Percentiles rank a stretch among this genome's conserved stretches.
phyloP scores from a whole-genome alignment of 2,329 filamentous ascomycete genomes.

The Aspergillus fumigatiaffinis region DNA sequence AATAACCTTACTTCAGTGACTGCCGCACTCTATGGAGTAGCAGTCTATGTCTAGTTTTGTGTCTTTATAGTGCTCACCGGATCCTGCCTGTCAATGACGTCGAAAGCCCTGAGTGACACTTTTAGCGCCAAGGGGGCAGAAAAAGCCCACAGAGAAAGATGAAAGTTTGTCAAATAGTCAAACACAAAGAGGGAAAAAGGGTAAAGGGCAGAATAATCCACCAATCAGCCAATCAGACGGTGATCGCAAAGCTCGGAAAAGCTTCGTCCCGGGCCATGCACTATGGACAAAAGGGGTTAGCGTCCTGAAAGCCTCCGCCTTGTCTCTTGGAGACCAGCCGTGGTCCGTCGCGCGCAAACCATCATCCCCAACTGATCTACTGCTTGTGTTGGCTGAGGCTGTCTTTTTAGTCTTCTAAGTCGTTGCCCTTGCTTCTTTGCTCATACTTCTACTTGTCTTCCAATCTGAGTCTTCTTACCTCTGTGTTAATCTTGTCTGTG shows the following conservation, averaged over 20 bases:
- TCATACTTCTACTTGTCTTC: not conserved
- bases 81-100: slow-evolving; percentile 29
- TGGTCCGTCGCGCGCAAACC: slow-evolving; percentile 39
- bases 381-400: slow-evolving; percentile 13
- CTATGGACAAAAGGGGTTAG: slow-evolving; percentile 22
- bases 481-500: not conserved
- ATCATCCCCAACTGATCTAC: slow-evolving; percentile 20
- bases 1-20: not conserved
- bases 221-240: not conserved
- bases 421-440: not conserved
- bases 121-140: not conserved
- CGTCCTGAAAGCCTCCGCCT: slow-evolving; percentile 29
- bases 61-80: not conserved
- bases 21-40: not conserved
- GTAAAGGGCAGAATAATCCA: not conserved
- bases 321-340: slow-evolving; percentile 30
- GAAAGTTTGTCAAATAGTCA: not conserved
- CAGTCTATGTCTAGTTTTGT: no score
- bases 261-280: slow-evolving; percentile 16
- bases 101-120: slow-evolving; percentile 7
- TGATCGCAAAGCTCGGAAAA: slow-evolving; percentile 21
- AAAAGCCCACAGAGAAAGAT: not conserved
- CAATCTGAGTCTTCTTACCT: slow-evolving; percentile 1
- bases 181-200: not conserved
- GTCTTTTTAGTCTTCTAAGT: not conserved